These are phyloP conservation scores for Allantophomopsis cytisporea DNA, from an alignment of 2,329 filamentous ascomycete species.

Conservation along the genomic window DNA sequence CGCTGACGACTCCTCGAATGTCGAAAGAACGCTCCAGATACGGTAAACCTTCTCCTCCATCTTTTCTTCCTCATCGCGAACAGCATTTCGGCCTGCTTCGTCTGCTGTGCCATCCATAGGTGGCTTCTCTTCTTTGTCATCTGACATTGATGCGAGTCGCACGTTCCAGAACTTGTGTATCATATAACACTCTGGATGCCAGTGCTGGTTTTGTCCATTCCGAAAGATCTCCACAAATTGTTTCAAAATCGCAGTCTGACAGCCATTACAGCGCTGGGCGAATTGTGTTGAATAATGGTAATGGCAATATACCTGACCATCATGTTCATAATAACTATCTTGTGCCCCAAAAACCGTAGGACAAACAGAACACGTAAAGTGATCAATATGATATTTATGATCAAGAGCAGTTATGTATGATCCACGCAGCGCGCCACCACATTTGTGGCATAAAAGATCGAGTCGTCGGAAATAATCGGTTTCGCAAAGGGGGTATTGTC, in stretches of 20 bases:
- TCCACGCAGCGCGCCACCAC: slow-evolving; percentile 81
- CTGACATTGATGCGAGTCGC: slow-evolving; percentile 40
- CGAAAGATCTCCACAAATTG: slow-evolving; percentile 98
- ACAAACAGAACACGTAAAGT: slow-evolving; percentile 96
- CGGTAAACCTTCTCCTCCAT: slow-evolving; percentile 97
- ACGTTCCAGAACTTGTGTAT: slow-evolving; percentile 99
- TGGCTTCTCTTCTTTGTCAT: slow-evolving; percentile 27
- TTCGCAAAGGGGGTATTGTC: slow-evolving; percentile 91
- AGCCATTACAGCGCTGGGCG: slow-evolving; percentile 90
- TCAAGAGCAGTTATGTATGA: slow-evolving; percentile 98
- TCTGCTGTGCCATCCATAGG: slow-evolving; percentile 37
- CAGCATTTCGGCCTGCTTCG: slow-evolving; percentile 56
- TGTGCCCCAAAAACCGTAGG: slow-evolving; percentile 96
- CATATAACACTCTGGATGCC: slow-evolving; percentile 99
- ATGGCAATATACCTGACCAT: slow-evolving; percentile 92
- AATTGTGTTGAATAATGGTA: slow-evolving; percentile 98
- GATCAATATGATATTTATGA: slow-evolving; percentile 96
- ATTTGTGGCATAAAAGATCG: slow-evolving; percentile 82
- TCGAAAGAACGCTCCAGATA: slow-evolving; percentile 95
- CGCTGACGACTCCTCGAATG: slow-evolving; percentile 93
- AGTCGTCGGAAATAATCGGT: slow-evolving; percentile 94
- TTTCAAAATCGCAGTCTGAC: slow-evolving; percentile 92
- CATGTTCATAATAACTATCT: slow-evolving; percentile 98
- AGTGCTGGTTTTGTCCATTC: slow-evolving; percentile 96
- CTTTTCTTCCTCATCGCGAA: slow-evolving; percentile 76